Evolutionary conservation across 805 yeast species (phyloP).

Genomic region (Yamadazyma nakazawae): DNA sequence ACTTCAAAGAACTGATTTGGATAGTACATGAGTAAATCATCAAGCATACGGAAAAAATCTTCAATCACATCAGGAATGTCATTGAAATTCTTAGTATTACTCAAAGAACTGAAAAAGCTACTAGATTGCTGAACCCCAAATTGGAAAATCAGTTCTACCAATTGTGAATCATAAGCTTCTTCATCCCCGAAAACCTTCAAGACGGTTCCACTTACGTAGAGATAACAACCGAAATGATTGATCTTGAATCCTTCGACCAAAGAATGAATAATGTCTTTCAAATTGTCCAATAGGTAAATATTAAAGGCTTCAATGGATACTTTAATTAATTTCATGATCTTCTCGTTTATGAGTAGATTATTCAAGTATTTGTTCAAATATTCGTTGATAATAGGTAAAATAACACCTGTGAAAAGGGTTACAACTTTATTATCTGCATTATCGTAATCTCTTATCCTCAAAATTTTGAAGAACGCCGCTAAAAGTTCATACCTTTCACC

Average conservation of each 20-base stretch:
- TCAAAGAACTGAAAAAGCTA: constrained; percentile 44
- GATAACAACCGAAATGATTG: constrained; percentile 74
- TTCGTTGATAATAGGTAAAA: constrained; percentile 56
- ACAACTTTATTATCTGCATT: constrained; percentile 49
- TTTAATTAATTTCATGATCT: constrained; percentile 66
- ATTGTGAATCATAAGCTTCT: constrained; percentile 8
- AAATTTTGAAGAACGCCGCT: constrained; percentile 54
- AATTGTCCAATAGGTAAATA: constrained; percentile 52
- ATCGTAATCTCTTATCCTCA: constrained; percentile 45
- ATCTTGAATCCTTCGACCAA: constrained; percentile 67
- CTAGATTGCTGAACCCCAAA: constrained; percentile 67
- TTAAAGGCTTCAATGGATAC: constrained; percentile 62
- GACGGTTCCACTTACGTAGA: constrained; percentile 86
- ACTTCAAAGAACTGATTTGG: constrained; percentile 50
- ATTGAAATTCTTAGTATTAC: constrained; percentile 26
- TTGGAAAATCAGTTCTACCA: constrained; percentile 28
- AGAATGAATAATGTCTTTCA: constrained; percentile 62
- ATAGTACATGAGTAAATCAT: constrained; percentile 73
- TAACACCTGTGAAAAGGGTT: constrained; percentile 45
- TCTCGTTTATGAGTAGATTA: constrained; percentile 66
- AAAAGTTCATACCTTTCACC: constrained; percentile 76
- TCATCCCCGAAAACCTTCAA: constrained; percentile 71
- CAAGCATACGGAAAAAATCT: constrained; percentile 79
- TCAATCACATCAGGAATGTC: constrained; percentile 69
- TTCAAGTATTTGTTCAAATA: constrained; percentile 55